These are phyloP conservation scores for Annulohypoxylon nitens DNA, from an alignment of 495 filamentous ascomycete species.

Conservation along the genomic window DNA sequence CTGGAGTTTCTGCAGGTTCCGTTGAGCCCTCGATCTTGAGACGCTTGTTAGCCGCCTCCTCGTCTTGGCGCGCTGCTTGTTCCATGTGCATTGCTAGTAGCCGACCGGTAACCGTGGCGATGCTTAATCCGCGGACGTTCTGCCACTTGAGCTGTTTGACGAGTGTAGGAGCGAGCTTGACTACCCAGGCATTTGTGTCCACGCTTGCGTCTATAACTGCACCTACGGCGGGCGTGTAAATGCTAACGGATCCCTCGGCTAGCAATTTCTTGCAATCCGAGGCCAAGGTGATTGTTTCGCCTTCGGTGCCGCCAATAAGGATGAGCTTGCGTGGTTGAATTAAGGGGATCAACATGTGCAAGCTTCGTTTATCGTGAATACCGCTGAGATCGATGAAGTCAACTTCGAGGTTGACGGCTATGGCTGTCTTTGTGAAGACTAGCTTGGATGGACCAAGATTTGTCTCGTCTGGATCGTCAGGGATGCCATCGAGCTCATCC, in stretches of 20 bases:
- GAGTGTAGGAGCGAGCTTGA: slow-evolving; percentile 86
- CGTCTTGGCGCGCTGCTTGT: slow-evolving; percentile 54
- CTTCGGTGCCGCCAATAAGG: slow-evolving; percentile 80
- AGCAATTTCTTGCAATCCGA: slow-evolving; percentile 84
- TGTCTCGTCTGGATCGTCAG: slow-evolving; percentile 69
- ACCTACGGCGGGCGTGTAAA: slow-evolving; percentile 84
- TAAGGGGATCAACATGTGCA: slow-evolving; percentile 94
- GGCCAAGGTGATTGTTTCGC: slow-evolving; percentile 82
- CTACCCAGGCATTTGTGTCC: slow-evolving; percentile 96
- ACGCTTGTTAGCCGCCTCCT: slow-evolving; percentile 72
- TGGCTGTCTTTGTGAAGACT: slow-evolving; percentile 67
- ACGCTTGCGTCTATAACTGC: slow-evolving; percentile 87
- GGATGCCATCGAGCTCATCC: slow-evolving; percentile 66
- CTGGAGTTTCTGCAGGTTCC: slow-evolving; percentile 10
- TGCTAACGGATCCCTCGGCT: slow-evolving; percentile 65
- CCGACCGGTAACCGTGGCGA: slow-evolving; percentile 86
- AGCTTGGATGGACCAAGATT: slow-evolving; percentile 81
- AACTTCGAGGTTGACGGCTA: slow-evolving; percentile 78
- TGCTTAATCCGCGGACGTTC: slow-evolving; percentile 86
- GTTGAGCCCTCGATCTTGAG: slow-evolving; percentile 69
- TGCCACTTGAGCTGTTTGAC: slow-evolving; percentile 93
- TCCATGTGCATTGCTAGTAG: slow-evolving; percentile 55
- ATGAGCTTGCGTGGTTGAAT: slow-evolving; percentile 96
- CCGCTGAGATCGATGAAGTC: slow-evolving; percentile 93
- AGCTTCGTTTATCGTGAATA: slow-evolving; percentile 89